Conservation (phyloP, 352 stramenopile genomes). For the Pythium aphanidermatum region DNA sequence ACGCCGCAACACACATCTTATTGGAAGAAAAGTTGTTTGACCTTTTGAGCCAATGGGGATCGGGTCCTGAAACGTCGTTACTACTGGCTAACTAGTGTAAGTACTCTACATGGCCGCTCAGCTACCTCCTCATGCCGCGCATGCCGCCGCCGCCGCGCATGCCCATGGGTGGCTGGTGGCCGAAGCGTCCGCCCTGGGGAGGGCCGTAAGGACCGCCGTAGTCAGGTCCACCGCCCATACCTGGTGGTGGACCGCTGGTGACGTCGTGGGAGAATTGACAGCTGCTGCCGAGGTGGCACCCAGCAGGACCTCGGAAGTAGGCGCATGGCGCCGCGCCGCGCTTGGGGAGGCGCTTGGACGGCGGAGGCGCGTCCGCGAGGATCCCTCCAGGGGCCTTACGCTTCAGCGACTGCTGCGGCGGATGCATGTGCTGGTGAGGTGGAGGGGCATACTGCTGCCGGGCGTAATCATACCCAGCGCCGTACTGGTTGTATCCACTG, state of each 20-base stretch:
- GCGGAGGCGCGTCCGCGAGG: conserved; percentile 30
- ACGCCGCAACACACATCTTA: conserved; percentile 1
- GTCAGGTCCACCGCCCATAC: conserved; percentile 26
- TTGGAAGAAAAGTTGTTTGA: conserved; percentile 1
- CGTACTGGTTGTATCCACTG: too few relatives aligned
- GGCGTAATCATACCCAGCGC: conserved; percentile 17
- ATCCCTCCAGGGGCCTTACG: conserved; percentile 38
- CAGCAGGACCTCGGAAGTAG: conserved; percentile 56
- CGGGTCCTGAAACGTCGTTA: neutral
- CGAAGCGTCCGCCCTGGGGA: conserved; percentile 41
- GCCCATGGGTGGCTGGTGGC: conserved; percentile 23
- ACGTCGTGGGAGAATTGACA: conserved; percentile 69
- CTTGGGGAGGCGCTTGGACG: conserved; percentile 42
- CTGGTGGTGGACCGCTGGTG: conserved; percentile 6
- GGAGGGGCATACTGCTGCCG: conserved; percentile 9
- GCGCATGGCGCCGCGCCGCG: conserved; percentile 45
- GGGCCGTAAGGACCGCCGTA: conserved; percentile 60
- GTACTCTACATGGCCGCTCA: conserved; percentile 12
- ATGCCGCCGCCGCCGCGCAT: conserved; percentile 35
- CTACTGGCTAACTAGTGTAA: neutral
- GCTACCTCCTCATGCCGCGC: conserved; percentile 51
- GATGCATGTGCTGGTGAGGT: conserved; percentile 8
- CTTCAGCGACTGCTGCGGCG: conserved; percentile 21
- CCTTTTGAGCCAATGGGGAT: neutral
- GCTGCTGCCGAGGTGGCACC: conserved; percentile 65